phyloP scores from a whole-genome alignment of 352 stramenopile species.

The Pythium grandisporangium region DNA sequence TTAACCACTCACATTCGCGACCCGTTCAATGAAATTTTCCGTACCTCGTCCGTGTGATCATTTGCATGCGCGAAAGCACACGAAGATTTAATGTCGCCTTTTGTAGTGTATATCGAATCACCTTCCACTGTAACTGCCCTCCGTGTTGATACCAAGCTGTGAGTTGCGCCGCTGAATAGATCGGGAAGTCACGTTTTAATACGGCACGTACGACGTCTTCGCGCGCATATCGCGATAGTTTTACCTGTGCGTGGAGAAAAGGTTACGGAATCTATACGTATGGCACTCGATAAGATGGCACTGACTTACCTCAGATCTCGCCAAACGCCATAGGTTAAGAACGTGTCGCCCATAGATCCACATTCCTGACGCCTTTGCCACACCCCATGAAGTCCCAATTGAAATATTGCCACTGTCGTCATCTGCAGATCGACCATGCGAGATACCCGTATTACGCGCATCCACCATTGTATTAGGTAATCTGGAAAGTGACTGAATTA shows the following conservation, averaged over 20 bases:
- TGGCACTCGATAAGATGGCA: neutral
- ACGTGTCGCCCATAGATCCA: constrained; percentile 88
- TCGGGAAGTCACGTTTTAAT: constrained; percentile 30
- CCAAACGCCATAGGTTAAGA: constrained; percentile 90
- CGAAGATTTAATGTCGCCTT: constrained; percentile 21
- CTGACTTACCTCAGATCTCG: constrained; percentile 55
- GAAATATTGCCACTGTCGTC: constrained; percentile 22
- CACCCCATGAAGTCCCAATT: constrained; percentile 66
- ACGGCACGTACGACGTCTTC: constrained; percentile 43
- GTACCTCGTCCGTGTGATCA: constrained; percentile 47
- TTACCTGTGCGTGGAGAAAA: constrained; percentile 21
- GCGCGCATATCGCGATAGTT: constrained; percentile 46
- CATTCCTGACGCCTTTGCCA: constrained; percentile 78
- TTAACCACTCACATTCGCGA: too few species aligned
- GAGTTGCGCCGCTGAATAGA: constrained; percentile 29
- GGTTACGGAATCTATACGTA: neutral
- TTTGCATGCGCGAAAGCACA: constrained; percentile 48
- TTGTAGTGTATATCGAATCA: constrained; percentile 20
- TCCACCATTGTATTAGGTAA: constrained; percentile 17
- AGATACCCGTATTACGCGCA: constrained; percentile 10
- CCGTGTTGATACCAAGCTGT: constrained; percentile 25
- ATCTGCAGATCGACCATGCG: constrained; percentile 12
- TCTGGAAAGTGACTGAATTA: constrained; percentile 23
- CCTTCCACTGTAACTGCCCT: constrained; percentile 10
- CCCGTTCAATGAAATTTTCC: neutral